Base-by-base conservation (phyloP, 352 stramenopile genomes). In the Peronospora farinosa region DNA sequence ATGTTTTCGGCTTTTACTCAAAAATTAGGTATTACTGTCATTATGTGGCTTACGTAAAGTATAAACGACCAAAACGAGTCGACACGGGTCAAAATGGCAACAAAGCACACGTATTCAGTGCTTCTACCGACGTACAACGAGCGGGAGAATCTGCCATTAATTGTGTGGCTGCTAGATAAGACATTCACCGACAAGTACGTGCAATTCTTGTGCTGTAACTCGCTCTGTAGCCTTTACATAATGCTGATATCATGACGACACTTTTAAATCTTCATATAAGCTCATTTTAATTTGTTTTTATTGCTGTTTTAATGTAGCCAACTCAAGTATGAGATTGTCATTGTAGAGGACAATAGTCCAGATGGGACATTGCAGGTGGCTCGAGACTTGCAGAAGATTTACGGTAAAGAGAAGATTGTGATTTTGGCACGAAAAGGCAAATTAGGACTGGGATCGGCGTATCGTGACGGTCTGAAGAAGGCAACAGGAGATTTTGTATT, bases 121-220 rank as follows among this genome's bases (percentile, higher is more conserved):
- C 93, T 99, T 58, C 71, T 99, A 52, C 96, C 96, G 47, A 98
- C 95, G 27, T 99, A 98, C 74, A 98, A 99, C 65, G 96, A 99
- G 72, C 78, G 89, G 28, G 95, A 99, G 56, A 99, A 98, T 73
- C 74, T 99, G 16, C 96, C 96, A 23, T 74, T 99, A 11, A 98
- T 98, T 40, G 83, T 98, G n/a, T 98, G 94, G 74, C 76, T 99
- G 41, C 57, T 99, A 16, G 79, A 98, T 57, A 92, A 96, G 69
- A 81, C 83, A 5, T 98, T 99, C 62, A 74, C 71, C 10, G 74
- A 95, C 38, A 86, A 85, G 86, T 96, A 44, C 59, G 82, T 78
- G 51, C 27, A 10, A 5, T 30, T 39, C 10, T 5, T 2, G 4
- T 10, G 2, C 16, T 46, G 16, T 5, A 49, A 15, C 28, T 43